These are phyloP conservation scores for Anthracocystis panici-leucophaei DNA, from an alignment of 1,284 basidiomycete genomes.

Conservation along the genomic window DNA sequence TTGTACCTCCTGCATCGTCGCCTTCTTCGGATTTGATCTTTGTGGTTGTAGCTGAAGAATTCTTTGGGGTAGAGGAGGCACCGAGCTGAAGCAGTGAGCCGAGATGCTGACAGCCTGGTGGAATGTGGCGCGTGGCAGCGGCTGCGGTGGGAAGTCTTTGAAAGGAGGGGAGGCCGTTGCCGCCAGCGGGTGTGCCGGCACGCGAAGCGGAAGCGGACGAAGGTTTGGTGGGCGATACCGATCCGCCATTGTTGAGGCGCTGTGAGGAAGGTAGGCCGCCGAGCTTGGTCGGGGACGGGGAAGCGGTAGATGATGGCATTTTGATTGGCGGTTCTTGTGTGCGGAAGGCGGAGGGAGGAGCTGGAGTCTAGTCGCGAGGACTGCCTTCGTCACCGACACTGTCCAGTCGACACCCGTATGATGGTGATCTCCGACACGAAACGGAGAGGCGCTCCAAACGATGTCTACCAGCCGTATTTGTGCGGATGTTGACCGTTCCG, in stretches of 20 bases:
- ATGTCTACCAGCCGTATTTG: no score
- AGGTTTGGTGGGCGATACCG: slow-evolving; percentile 38
- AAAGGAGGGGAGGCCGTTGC: slow-evolving; percentile 1
- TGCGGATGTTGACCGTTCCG: no score
- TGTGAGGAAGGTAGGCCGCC: slow-evolving; percentile 26
- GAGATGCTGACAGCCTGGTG: slow-evolving; percentile 41
- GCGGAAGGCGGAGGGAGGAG: neutral
- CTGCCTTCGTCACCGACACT: neutral
- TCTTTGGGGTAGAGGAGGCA: slow-evolving; percentile 6
- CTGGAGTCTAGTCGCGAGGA: neutral
- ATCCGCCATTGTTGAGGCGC: slow-evolving; percentile 34
- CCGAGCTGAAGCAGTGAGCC: slow-evolving; percentile 28
- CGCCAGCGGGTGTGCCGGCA: slow-evolving; percentile 28
- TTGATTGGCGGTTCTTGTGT: neutral
- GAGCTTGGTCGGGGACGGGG: slow-evolving; percentile 34
- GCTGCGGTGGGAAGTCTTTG: slow-evolving; percentile 4
- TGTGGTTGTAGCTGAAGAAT: neutral
- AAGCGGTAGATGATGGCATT: slow-evolving; percentile 35
- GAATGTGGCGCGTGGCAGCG: slow-evolving; percentile 21
- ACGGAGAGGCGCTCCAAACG: neutral
- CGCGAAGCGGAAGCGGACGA: slow-evolving; percentile 34
- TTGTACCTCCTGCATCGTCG: slow-evolving; percentile 17
- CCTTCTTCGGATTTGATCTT: slow-evolving; percentile 48
- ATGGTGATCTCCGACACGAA: neutral
- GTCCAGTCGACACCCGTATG: neutral